Percentiles rank a stretch among this genome's conserved stretches.
phyloP scores from a whole-genome alignment of 163 green algal genomes.

The Coccomyxa subellipsoidea region DNA sequence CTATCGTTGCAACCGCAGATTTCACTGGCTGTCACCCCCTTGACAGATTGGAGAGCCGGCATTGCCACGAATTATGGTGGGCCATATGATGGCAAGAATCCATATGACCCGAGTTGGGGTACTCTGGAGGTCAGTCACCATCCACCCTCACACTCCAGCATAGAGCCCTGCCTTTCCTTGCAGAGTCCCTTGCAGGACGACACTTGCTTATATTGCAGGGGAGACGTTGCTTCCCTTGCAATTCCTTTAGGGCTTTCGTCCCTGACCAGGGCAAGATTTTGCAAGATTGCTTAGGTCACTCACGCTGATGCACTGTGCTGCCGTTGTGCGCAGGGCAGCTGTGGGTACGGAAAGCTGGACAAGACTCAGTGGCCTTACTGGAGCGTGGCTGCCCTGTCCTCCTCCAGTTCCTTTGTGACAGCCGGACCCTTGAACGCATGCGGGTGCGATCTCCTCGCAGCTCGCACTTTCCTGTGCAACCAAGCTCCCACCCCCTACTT shows the following conservation, averaged over 20 bases:
- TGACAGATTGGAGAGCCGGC: neutral
- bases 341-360: slow-evolving; percentile 28
- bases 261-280: too few species aligned
- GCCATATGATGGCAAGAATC: slow-evolving; percentile 18
- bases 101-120: slow-evolving; percentile 19
- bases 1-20: neutral
- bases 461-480: too few species aligned
- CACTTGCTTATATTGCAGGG: too few species aligned
- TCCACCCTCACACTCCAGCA: neutral
- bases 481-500: too few species aligned
- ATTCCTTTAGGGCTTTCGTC: too few species aligned
- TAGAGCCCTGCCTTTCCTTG: neutral
- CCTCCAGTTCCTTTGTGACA: slow-evolving; percentile 21
- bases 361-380: slow-evolving; percentile 31
- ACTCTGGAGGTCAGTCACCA: slow-evolving; percentile 14
- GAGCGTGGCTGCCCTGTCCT: slow-evolving; percentile 25
- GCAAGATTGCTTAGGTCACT: too few species aligned
- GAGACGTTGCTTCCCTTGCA: too few species aligned
- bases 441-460: slow-evolving; percentile 8
- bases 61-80: slow-evolving; percentile 33
- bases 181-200: too few species aligned
- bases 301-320: too few species aligned
- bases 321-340: slow-evolving; percentile 32
- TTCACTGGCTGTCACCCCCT: neutral
- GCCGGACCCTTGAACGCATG: slow-evolving; percentile 16